phyloP scores from a whole-genome alignment of 768 basidiomycete species.

The Collybia sordida region DNA sequence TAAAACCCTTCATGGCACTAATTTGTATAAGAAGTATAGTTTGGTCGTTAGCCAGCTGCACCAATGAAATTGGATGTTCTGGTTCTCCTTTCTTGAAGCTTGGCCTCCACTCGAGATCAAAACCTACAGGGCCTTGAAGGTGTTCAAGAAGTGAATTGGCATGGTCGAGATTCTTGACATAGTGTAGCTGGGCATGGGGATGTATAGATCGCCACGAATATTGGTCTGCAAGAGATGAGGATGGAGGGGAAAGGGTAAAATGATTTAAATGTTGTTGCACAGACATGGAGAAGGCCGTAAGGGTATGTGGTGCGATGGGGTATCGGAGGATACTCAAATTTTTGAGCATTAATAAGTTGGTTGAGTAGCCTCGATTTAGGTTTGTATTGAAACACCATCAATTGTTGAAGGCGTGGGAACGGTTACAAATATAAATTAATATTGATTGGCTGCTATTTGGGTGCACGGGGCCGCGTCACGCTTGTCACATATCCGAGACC shows the following conservation, averaged over 20 bases:
- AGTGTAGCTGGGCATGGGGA: conserved; percentile 29
- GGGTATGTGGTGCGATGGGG: conserved; percentile 7
- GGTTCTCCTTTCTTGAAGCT: conserved; percentile 47
- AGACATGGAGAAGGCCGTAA: background rate
- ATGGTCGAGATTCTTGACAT: conserved; percentile 30
- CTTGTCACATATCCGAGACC: conserved; percentile 3
- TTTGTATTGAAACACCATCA: background rate
- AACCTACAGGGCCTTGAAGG: conserved; percentile 48
- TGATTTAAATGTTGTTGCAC: too few relatives aligned
- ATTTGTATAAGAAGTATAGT: conserved; percentile 67
- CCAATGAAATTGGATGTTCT: conserved; percentile 70
- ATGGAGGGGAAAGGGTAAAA: background rate
- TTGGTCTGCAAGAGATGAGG: conserved; percentile 3
- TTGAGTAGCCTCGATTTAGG: too few relatives aligned
- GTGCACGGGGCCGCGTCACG: conserved; percentile 22
- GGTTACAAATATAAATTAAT: conserved; percentile 18
- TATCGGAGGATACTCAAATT: background rate
- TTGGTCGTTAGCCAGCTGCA: conserved; percentile 64
- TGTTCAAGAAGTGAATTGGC: conserved; percentile 30
- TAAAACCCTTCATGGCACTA: conserved; percentile 56
- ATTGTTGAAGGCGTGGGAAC: conserved; percentile 12
- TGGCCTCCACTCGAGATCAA: conserved; percentile 84
- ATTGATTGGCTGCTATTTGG: conserved; percentile 35
- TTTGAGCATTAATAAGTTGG: too few relatives aligned
- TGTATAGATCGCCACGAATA: conserved; percentile 38